These are phyloP conservation scores for Gnomoniopsis smithogilvyi DNA, from an alignment of 2,329 filamentous ascomycete species.

Conservation along the genomic window DNA sequence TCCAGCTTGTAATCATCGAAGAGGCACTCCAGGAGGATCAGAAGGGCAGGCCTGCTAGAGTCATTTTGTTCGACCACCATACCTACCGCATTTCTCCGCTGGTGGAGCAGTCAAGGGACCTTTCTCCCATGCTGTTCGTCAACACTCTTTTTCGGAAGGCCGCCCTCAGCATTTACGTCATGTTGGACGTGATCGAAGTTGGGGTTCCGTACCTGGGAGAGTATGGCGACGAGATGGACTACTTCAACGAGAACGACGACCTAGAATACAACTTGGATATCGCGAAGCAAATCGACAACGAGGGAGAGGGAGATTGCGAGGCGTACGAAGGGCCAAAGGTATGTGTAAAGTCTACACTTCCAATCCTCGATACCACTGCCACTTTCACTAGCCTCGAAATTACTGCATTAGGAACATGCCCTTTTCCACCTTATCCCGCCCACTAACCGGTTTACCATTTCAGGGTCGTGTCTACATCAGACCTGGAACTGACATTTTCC, in stretches of 20 bases:
- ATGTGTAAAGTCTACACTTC: background rate
- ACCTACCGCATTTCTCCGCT: constrained; percentile 1
- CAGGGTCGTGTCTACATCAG: constrained; percentile 8
- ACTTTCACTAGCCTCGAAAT: background rate
- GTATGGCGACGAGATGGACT: background rate
- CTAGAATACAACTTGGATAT: background rate
- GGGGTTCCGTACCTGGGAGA: background rate
- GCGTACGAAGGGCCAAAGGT: background rate
- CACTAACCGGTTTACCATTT: too few species aligned
- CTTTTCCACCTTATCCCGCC: background rate
- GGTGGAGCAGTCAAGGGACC: background rate
- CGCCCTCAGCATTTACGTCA: constrained; percentile 1
- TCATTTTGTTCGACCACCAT: constrained; percentile 1
- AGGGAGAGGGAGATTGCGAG: background rate
- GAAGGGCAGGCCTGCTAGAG: background rate
- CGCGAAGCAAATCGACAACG: background rate
- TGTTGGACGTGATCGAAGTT: background rate
- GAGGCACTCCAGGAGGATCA: constrained; percentile 1
- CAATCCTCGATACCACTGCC: background rate
- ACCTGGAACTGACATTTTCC: background rate
- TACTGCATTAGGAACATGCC: too few species aligned
- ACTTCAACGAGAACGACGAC: background rate
- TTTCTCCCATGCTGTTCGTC: background rate
- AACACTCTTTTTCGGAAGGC: background rate
- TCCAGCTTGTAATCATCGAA: constrained; percentile 2